Conservation (phyloP, 106 monocot species). For the Iris macrosiphon region DNA sequence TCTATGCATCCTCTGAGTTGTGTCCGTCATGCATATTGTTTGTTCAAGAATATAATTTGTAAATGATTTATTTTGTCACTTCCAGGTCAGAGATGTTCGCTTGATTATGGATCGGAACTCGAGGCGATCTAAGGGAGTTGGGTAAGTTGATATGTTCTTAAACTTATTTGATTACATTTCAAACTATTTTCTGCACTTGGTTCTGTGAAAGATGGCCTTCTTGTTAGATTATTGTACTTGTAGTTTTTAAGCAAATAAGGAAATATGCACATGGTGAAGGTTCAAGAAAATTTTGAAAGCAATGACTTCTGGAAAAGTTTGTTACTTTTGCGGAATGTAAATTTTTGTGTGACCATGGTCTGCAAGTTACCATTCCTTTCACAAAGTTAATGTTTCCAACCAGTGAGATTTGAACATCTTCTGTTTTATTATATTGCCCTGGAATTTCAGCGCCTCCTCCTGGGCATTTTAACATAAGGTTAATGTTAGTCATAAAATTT, state of each 20-base stretch:
- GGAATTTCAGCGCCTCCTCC: no score
- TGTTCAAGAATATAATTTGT: conserved; percentile 7
- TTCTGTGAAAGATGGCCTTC: neutral
- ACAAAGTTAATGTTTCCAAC: no score
- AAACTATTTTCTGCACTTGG: neutral
- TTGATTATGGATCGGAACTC: conserved; percentile 90
- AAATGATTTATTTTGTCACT: neutral
- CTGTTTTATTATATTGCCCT: no score
- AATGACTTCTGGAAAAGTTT: neutral
- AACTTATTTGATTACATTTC: neutral
- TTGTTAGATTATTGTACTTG: neutral
- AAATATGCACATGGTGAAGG: neutral
- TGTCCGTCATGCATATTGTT: neutral
- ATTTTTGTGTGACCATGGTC: no score
- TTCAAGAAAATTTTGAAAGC: neutral
- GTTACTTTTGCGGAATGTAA: no score
- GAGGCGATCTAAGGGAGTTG: conserved; percentile 84
- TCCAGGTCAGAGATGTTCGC: conserved; percentile 80
- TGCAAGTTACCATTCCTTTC: no score
- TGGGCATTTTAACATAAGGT: no score
- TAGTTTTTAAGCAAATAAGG: neutral
- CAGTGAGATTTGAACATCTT: no score
- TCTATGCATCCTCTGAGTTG: no score
- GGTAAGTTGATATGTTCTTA: conserved; percentile 32
- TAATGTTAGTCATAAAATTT: no score